These are phyloP conservation scores for Canavalia gladiata DNA, from an alignment of 306 rosid species.

Conservation along the genomic window DNA sequence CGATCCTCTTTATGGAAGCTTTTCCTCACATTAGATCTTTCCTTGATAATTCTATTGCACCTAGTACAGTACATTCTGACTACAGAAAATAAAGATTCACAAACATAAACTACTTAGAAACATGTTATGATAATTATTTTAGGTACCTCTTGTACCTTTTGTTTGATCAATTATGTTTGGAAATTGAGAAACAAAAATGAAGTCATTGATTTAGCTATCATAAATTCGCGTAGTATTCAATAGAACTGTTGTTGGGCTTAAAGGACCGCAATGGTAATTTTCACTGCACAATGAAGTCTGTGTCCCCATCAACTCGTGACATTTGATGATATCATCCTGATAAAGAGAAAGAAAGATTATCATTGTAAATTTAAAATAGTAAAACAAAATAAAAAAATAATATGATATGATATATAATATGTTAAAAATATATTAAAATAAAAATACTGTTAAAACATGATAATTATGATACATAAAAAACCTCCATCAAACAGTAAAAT, in stretches of 20 bases:
- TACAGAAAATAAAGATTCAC: no score
- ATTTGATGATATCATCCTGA: conserved; percentile 7
- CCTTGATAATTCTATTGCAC: no score
- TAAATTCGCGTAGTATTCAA: not conserved
- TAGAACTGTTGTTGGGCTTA: conserved; percentile 28
- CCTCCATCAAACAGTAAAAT: no score
- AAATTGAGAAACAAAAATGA: not conserved
- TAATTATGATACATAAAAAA: no score
- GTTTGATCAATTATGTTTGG: not conserved
- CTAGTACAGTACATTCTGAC: no score
- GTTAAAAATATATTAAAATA: no score
- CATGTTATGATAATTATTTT: not conserved
- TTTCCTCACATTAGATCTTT: no score
- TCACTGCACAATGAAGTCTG: not conserved
- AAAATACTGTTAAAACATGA: no score
- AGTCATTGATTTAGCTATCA: not conserved
- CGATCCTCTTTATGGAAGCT: no score
- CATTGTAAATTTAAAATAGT: not conserved
- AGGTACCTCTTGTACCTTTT: not conserved
- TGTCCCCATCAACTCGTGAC: not conserved
- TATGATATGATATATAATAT: no score
- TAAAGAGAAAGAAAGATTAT: not conserved
- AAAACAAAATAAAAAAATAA: no score
- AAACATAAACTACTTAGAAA: no score
- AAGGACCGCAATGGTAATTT: not conserved